Evolutionary conservation across 208 protist genomes (phyloP).

Genomic region (Phytomonas sp.): DNA sequence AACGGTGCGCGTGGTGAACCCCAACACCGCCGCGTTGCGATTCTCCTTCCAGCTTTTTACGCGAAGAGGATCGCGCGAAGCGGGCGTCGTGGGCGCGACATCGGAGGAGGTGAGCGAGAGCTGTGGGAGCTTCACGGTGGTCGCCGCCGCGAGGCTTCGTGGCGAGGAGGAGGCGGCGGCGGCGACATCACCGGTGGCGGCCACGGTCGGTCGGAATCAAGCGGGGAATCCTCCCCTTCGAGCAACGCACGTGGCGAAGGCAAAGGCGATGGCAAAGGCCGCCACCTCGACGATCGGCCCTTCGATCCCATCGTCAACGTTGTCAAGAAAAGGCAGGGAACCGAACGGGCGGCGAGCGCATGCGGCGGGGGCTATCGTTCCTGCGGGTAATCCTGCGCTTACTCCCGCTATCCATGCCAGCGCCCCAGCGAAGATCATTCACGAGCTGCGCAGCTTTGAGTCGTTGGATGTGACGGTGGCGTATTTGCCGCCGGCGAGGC

Average conservation of each 20-base stretch:
- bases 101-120: not conserved
- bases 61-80: not conserved
- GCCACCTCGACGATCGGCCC: not conserved
- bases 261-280: too few species aligned
- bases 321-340: not conserved
- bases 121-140: not conserved
- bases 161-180: constrained; percentile 3
- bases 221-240: not conserved
- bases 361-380: not conserved
- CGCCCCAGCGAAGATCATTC: not conserved
- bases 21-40: constrained; percentile 59
- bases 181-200: constrained; percentile 5
- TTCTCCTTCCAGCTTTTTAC: constrained; percentile 38
- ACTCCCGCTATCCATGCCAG: too few species aligned
- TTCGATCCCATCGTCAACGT: not conserved
- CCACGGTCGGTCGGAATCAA: not conserved
- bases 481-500: constrained; percentile 1
- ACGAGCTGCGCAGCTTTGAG: constrained; percentile 23
- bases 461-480: constrained; percentile 30
- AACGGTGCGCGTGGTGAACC: constrained; percentile 69
- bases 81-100: not conserved
- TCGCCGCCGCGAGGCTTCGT: not conserved
- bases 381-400: too few species aligned
- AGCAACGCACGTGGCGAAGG: not conserved
- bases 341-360: not conserved